Evolutionary conservation across 2,329 filamentous ascomycete genomes (phyloP), one percentile per base, ranked within the genome.

Genomic region (Verticillium isaacii): DNA sequence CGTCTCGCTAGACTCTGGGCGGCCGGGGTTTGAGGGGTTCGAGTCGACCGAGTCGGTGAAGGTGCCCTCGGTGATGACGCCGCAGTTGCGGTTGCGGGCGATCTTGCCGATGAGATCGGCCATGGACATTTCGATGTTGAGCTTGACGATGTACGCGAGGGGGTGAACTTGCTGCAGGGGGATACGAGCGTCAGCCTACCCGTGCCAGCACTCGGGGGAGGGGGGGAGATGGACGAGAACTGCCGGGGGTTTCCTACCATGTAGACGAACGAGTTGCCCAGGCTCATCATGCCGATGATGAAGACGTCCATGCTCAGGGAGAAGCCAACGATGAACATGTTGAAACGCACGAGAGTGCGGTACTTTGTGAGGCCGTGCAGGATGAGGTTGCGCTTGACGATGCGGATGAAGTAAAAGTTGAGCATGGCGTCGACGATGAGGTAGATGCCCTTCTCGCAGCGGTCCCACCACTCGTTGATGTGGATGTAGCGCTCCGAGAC

Each of bases 111-210:
- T 83, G 15, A 84, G 76, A 55, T 79, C 78, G 61, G 82, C 80
- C 80, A 84, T 83, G 7, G 77, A 77, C 76, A 84, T 78, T 67
- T 84, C 81, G 66, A 84, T 83, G 66, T 84, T 80, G 54, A 84
- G 74, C 60, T 84, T 84, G 56, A 83, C 79, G 14, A 79, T 75
- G 66, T 83, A 84, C 14, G 80, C 80, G 2, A 83, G 70, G 0
- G 81, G 81, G 58, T 83, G 80, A 65, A 84, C 81, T 67, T 82
- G 80, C 64, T 82, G 78, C 34, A 63, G 81, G 81, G 15, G 52
- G 12, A 6, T 6, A 14, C 11, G 55, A 2, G 32, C 11, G 5
- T 39, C 17, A 29, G 29, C 29, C 29, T 29, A 29, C 29, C 5
- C 29, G 29, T 29, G 29, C 29, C 29, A 29, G 29, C 29, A 29